phyloP scores from a whole-genome alignment of 2,329 filamentous ascomycete species.

The Sporothrix mexicana region DNA sequence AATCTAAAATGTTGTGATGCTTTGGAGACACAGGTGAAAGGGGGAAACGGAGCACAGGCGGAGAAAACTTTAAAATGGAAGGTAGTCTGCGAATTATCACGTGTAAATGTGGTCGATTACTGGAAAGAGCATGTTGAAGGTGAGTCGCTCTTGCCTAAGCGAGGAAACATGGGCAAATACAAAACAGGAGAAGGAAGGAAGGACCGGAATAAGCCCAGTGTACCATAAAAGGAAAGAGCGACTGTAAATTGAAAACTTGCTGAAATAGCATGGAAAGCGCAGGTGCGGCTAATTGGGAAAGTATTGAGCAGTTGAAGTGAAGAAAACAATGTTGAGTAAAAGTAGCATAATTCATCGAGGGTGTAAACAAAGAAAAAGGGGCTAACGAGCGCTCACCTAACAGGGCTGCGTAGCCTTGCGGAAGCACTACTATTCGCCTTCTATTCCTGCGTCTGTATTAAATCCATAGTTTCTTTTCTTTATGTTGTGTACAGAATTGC shows the following conservation, averaged over 20 bases:
- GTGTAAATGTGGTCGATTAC: background rate
- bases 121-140: constrained; percentile 25
- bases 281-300: background rate
- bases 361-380: background rate
- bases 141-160: background rate
- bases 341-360: no score
- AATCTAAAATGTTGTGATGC: constrained; percentile 5
- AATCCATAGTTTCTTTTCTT: background rate
- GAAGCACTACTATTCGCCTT: background rate
- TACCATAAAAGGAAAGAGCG: constrained; percentile 5
- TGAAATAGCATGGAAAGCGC: background rate
- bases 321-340: no score
- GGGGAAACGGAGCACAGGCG: background rate
- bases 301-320: background rate
- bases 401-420: constrained; percentile 29
- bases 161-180: background rate
- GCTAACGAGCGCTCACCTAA: background rate
- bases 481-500: background rate
- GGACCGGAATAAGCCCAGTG: background rate
- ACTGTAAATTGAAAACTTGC: background rate
- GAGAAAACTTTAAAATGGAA: no score
- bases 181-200: background rate
- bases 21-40: background rate
- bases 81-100: background rate
- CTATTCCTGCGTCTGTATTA: background rate